Evolutionary conservation across 768 basidiomycete species (phyloP), one percentile per base, ranked within the genome.

Genomic region (Gautieria morchelliformis): DNA sequence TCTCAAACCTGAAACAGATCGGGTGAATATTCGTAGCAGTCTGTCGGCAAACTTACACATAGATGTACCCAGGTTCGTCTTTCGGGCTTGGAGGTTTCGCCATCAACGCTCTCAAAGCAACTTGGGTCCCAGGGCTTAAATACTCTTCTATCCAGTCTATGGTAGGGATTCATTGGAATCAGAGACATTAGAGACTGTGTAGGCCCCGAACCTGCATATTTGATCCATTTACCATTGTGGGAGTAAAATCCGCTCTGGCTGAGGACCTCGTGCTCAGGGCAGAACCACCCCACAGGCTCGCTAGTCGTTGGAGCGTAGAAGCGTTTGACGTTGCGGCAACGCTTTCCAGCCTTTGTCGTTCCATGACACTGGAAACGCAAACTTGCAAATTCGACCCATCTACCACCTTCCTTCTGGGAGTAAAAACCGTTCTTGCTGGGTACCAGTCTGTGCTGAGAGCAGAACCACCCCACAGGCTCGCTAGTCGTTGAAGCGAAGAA

Each of bases 41-140:
- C n/a, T 22, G 15, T 39, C 7, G 10, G 5, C 12, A 22, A 15
- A 50, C 56, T 66, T 85, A 92, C 0, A 82, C 79, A 62, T 93
- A 93, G 51, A 93, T 91, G 63, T 87, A 90, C 0, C 90, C 90
- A 5, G 78, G 72, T 19, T 75, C 77, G 61, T 92, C 89, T 9
- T 78, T 75, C 3, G 63, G 58, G 4, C 86, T 79, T 11, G 75
- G 64, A 17, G 65, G 62, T 42, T 77, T 78, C 60, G 74, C 74
- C 81, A 84, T 84, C 65, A 79, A 78, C 24, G 67, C 67, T 58
- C 75, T 72, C 37, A 84, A 67, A 1, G 81, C 76, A 32, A 77
- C 72, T 63, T 83, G 81, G 27, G 88, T 87, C 53, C 81, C 78
- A 5, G 66, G 60, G 52, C 78, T 76, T 39, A 91, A 68, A 65